Base-by-base conservation (phyloP, 129 eudicot genomes). In the Solidago caesia region DNA sequence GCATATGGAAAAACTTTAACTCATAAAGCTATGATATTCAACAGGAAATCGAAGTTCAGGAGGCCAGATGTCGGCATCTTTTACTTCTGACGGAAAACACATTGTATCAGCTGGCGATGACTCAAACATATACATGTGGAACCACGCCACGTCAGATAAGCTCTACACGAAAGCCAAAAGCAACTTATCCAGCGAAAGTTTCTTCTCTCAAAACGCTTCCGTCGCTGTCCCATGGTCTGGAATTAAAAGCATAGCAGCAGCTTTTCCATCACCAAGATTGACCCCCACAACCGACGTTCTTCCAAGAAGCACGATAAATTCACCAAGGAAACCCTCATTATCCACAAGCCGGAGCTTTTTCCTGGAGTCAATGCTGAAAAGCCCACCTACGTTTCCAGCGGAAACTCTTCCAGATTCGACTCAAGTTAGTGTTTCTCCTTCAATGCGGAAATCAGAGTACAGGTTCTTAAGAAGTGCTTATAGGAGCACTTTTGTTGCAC, bases 21-120 rank as follows among this genome's bases (percentile, higher is more conserved):
- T 33, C 39, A 33, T 25, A 16, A 15, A 67, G 41, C 4, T 4
- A 39, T 68, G 27, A 10, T 33, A 14, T 33, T 11, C 57, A 26
- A 39, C 89, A 91, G 97, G 96, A 47, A 80, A 81, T 57, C 60
- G 91, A 21, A 79, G 86, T 74, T 87, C 92, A 3, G 86, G 98
- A 57, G 77, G 95, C 75, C 98, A 92, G 41, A 84, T 79, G 77
- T 84, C 96, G 2, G 98, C 96, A 53, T 85, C 98, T 41, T 87
- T 92, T 51, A 86, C 95, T 1, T 75, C 92, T 4, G 82, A 72
- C 14, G 92, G 95, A 14, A 88, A 77, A 64, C 98, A 92, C 86
- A 89, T 92, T 29, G 27, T 92, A 6, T 92, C 96, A 3, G 85
- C 89, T 5, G 96, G 96, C 26, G 88, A 87, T 13, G 98, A 92